Evolutionary conservation across 345 rosid genomes (phyloP).

Genomic region (Brassica cretica): DNA sequence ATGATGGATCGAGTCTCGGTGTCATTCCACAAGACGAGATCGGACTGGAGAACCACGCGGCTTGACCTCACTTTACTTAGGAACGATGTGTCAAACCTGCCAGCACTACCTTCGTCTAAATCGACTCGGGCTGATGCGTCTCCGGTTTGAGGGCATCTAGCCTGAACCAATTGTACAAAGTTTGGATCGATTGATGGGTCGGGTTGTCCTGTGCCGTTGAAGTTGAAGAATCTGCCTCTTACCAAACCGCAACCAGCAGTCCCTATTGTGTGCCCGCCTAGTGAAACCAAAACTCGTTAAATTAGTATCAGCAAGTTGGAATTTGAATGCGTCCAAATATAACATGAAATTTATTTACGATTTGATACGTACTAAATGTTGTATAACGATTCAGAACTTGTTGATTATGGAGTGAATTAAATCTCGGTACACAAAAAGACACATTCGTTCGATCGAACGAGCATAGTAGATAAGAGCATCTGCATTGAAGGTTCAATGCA

Average conservation of each 20-base stretch:
- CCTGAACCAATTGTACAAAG: slow-evolving; percentile 25
- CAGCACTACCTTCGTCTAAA: slow-evolving; percentile 41
- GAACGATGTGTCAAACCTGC: slow-evolving; percentile 45
- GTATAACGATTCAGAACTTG: too few relatives aligned
- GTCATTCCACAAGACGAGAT: slow-evolving; percentile 42
- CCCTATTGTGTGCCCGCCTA: slow-evolving; percentile 55
- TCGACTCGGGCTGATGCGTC: slow-evolving; percentile 33
- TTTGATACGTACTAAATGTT: too few relatives aligned
- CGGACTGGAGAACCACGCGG: slow-evolving; percentile 44
- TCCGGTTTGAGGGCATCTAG: slow-evolving; percentile 38
- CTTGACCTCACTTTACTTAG: slow-evolving; percentile 44
- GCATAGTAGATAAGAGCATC: too few relatives aligned
- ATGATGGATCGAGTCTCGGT: slow-evolving; percentile 35
- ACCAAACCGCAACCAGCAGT: slow-evolving; percentile 48
- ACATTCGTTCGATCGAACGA: too few relatives aligned
- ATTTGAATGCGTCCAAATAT: not conserved
- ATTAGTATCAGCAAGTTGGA: not conserved
- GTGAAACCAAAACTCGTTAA: not conserved
- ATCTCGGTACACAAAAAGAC: too few relatives aligned
- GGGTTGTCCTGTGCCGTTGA: slow-evolving; percentile 36
- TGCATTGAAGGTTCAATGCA: too few relatives aligned
- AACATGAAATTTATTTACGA: too few relatives aligned
- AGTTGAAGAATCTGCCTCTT: slow-evolving; percentile 42
- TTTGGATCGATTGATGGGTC: slow-evolving; percentile 41
- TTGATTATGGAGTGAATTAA: too few relatives aligned